Evolutionary conservation across 2,329 filamentous ascomycete species (phyloP), one percentile per base, ranked within the genome.

Genomic region (Aspergillus carbonarius): DNA sequence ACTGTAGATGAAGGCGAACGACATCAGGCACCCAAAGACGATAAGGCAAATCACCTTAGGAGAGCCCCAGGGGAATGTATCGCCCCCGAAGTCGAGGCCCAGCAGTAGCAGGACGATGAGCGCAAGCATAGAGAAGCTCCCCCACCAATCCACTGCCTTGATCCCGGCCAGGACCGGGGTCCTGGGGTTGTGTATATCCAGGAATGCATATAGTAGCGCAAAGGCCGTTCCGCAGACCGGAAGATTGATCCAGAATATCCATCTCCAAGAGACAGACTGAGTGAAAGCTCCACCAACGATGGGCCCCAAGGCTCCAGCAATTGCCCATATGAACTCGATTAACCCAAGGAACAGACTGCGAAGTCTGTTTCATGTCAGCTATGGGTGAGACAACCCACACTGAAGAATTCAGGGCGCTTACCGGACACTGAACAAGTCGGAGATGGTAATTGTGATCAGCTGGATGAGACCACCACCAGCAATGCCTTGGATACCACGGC

Each of bases 161-260:
- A 85, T 69, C 0, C 82, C 83, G 1, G 79, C 72, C n/a, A 70
- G 44, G 34, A 85, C 72, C 0, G 74, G 76, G 0, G 83, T 85
- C 25, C 78, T 74, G 5, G 83, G 81, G 52, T 84, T 83, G 60
- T 84, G 79, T 13, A 85, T 78, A 60, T 86, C 80, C 30, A 86
- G 71, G 60, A 81, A 83, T 25, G 84, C 63, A 2, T 83, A 54
- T 4, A 85, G 72, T 0, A 85, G 71, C 3, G 80, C 27, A 25
- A 83, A 80, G 0, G 82, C 78, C 0, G 76, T 66, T 1, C 79
- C 82, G 32, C 75, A 78, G 23, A 85, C 76, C 0, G 83, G 83
- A 0, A 79, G 70, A 53, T 85, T 85, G 67, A 85, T 81, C 75
- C 81, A 85, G 63, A 83, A 84, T 39, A 78, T 79, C 80, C 82